Base-by-base conservation (phyloP, 352 stramenopile species). In the Phytophthora sp. region DNA sequence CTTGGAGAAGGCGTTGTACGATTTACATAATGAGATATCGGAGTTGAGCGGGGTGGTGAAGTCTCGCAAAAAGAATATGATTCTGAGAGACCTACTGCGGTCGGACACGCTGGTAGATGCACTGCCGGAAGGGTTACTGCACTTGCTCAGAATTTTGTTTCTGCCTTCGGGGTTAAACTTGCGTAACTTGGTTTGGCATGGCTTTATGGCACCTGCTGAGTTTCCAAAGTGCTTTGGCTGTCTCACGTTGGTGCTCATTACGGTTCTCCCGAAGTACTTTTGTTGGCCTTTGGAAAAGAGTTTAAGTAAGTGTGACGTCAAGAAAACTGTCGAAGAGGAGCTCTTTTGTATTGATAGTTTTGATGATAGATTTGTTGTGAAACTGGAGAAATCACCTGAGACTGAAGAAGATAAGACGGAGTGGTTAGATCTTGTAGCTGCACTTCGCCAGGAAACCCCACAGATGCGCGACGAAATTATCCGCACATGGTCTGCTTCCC, bases 161-260 rank as follows among this genome's bases (percentile, higher is more conserved):
- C 46, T 89, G 17, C 82, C 82, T 5, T 84, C 78, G 5, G 79
- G 77, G 11, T 52, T 91, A 9, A 91, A 91, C 39, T 20, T 88
- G 21, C 72, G 82, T 8, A 91, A 91, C 32, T 68, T 91, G 37
- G 80, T 88, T 18, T 91, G 82, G 79, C 79, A 91, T 54, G 82
- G 82, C 20, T 91, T 91, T 48, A 13, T 89, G 11, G 42, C 69
- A 12, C 79, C 82, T 9, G 59, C 60, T 3, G 77, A 89, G 49
- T 74, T 87, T 34, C 79, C 79, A 1, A 79, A 77, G 42, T 88
- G 79, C 38, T 86, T 84, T 27, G 75, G 69, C 11, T 84, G 74
- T 45, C 65, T 91, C 15, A 74, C 73, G 5, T 46, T 77, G 17
- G 24, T 87, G 26, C 62, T 91, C n/a, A 52, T 86, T 21, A 57